A percentile compares a stretch with the other conserved stretches of the same genome.
These are phyloP conservation scores for Aphanomyces astaci DNA, from an alignment of 352 stramenopile genomes.

Conservation along the genomic window DNA sequence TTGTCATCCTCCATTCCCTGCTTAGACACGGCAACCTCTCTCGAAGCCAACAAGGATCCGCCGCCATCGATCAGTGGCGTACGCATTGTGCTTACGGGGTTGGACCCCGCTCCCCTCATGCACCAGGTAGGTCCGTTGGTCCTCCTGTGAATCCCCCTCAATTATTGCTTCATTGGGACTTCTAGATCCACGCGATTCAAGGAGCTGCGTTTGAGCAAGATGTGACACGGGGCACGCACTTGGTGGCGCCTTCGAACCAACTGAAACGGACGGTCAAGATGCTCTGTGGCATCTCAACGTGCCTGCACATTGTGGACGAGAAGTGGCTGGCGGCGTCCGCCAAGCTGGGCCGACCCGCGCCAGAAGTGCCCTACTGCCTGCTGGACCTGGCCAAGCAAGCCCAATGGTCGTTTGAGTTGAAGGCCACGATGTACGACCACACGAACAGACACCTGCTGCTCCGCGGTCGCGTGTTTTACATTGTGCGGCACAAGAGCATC, in stretches of 20 bases:
- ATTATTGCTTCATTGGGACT: too few relatives aligned
- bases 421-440: conserved; percentile 38
- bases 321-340: conserved; percentile 43
- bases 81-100: conserved; percentile 40
- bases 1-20: background rate
- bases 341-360: conserved; percentile 24
- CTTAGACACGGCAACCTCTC: background rate
- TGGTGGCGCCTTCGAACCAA: conserved; percentile 36
- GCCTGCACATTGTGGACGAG: conserved; percentile 39
- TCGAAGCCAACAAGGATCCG: too few relatives aligned
- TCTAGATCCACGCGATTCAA: conserved; percentile 39
- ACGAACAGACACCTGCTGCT: conserved; percentile 32
- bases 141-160: too few relatives aligned
- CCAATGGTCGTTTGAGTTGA: conserved; percentile 46
- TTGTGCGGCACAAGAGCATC: conserved; percentile 49
- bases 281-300: conserved; percentile 48
- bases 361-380: conserved; percentile 39
- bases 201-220: conserved; percentile 38
- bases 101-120: conserved; percentile 33
- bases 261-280: conserved; percentile 56
- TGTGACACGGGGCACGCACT: conserved; percentile 40
- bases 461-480: conserved; percentile 32
- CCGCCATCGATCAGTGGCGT: too few relatives aligned
- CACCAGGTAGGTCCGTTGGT: conserved; percentile 8
- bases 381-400: conserved; percentile 34